Evolutionary conservation across 2,329 filamentous ascomycete genomes (phyloP).

Genomic region (Botrytis sinoallii): DNA sequence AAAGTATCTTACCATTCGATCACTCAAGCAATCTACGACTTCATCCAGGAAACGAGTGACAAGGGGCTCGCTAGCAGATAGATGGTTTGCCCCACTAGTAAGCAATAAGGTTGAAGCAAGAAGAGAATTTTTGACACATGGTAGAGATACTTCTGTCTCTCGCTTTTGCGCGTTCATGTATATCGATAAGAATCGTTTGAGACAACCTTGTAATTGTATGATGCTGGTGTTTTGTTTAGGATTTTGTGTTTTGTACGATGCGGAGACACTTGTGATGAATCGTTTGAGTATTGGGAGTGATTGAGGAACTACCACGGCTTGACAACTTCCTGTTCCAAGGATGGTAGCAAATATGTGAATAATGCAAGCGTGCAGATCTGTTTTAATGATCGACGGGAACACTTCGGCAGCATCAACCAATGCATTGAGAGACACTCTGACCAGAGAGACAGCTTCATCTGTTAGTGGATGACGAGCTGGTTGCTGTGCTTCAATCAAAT

Average conservation of each 20-base stretch:
- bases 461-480: slow-evolving; percentile 71
- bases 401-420: slow-evolving; percentile 93
- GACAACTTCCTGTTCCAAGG: slow-evolving; percentile 80
- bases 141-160: slow-evolving; percentile 70
- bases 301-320: slow-evolving; percentile 84
- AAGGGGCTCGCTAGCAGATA: slow-evolving; percentile 72
- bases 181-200: slow-evolving; percentile 79
- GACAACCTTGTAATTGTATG: slow-evolving; percentile 72
- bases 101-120: slow-evolving; percentile 86
- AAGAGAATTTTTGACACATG: slow-evolving; percentile 90
- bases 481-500: slow-evolving; percentile 63
- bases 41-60: slow-evolving; percentile 74
- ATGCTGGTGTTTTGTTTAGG: slow-evolving; percentile 39
- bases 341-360: slow-evolving; percentile 96
- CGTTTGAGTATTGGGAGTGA: slow-evolving; percentile 87
- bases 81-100: slow-evolving; percentile 70
- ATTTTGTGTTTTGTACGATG: slow-evolving; percentile 41
- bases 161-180: slow-evolving; percentile 73
- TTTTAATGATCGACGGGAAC: slow-evolving; percentile 94
- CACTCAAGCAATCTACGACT: slow-evolving; percentile 77
- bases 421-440: slow-evolving; percentile 77
- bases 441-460: slow-evolving; percentile 79
- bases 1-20: slow-evolving; percentile 59
- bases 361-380: slow-evolving; percentile 92
- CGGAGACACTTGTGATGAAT: slow-evolving; percentile 75